These are phyloP conservation scores for Citrus mangshanensis DNA, from an alignment of 345 rosid genomes.

Conservation along the genomic window DNA sequence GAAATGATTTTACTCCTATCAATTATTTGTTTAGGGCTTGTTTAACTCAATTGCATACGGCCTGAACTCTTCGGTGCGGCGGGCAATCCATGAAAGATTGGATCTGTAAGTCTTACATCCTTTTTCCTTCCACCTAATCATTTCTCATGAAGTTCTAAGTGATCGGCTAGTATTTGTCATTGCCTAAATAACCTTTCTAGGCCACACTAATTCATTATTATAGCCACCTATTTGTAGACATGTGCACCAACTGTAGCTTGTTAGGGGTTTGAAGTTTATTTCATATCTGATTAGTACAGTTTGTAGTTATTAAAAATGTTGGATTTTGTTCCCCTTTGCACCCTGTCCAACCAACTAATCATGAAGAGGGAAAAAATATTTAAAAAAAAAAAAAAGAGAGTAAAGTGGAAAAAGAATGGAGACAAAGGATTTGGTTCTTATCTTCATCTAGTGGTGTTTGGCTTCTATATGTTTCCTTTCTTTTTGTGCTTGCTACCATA, in stretches of 20 bases:
- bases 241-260: not conserved
- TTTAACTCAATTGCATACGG: constrained; percentile 98
- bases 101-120: constrained; percentile 61
- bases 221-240: not conserved
- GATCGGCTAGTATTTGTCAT: not conserved
- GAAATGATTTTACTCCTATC: not conserved
- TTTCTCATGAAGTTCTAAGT: not conserved
- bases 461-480: not conserved
- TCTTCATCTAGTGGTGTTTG: not conserved
- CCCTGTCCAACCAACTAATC: not conserved
- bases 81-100: constrained; percentile 77
- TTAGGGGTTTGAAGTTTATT: not conserved
- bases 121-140: not conserved
- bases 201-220: not conserved
- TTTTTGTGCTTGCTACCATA: not conserved
- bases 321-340: not conserved
- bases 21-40: constrained; percentile 53
- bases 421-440: not conserved
- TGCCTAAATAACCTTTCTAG: not conserved
- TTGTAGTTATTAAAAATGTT: not conserved
- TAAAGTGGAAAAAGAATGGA: not conserved
- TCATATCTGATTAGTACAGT: not conserved
- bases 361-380: not conserved
- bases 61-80: constrained; percentile 82
- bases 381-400: too few species aligned